Evolutionary conservation across 805 yeast species (phyloP).

Genomic region (Kluyveromyces starmeri): DNA sequence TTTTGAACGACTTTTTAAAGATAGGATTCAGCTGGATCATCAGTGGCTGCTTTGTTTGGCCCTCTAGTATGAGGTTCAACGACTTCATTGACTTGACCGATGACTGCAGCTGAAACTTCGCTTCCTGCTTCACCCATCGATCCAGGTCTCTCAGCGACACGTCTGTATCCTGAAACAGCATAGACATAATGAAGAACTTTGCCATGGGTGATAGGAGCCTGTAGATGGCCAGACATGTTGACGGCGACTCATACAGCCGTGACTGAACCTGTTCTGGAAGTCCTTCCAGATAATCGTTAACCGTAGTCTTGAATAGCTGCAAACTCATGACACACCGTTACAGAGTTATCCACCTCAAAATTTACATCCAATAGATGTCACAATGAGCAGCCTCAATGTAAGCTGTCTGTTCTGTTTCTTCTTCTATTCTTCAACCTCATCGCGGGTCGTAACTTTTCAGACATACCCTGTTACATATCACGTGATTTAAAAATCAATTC

Average conservation of each 20-base stretch:
- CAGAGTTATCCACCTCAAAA: too few relatives aligned
- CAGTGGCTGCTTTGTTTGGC: conserved; percentile 20
- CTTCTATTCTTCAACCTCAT: too few relatives aligned
- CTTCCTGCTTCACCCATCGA: conserved; percentile 60
- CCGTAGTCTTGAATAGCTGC: conserved; percentile 52
- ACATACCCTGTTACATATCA: too few relatives aligned
- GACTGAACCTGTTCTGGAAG: conserved; percentile 82
- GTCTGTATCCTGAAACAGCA: conserved; percentile 74
- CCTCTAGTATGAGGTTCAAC: conserved; percentile 55
- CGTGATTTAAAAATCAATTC: too few relatives aligned
- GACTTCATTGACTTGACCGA: conserved; percentile 70
- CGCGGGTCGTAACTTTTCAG: too few relatives aligned
- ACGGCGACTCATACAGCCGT: conserved; percentile 77
- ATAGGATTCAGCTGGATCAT: conserved; percentile 51
- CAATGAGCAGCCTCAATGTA: too few relatives aligned
- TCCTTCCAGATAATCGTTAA: conserved; percentile 82
- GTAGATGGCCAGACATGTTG: conserved; percentile 90
- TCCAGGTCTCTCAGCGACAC: conserved; percentile 60
- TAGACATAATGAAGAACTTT: conserved; percentile 77
- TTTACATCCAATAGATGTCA: too few relatives aligned
- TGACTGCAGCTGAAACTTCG: conserved; percentile 50
- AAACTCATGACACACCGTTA: conserved; percentile 23
- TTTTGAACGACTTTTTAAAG: conserved; percentile 66
- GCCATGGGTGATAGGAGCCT: conserved; percentile 84
- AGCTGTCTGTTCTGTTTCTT: too few relatives aligned